A percentile compares a stretch with the other conserved stretches of the same genome.
Conservation (phyloP, 306 rosid genomes). For the Macrotyloma uniflorum region DNA sequence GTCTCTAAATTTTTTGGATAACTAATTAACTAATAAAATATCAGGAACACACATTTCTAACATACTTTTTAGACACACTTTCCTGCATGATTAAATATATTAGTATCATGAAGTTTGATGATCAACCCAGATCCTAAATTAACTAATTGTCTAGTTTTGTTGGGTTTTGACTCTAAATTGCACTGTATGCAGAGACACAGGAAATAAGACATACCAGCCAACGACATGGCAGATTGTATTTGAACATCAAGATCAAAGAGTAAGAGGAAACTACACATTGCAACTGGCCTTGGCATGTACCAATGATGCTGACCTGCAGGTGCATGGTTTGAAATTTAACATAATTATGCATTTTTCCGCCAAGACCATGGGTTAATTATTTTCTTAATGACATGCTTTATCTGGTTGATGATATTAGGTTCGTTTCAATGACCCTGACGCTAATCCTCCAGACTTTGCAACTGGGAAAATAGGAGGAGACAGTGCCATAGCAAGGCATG, state of each 20-base stretch:
- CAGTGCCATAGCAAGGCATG: constrained; percentile 90
- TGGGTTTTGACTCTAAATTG: constrained; percentile 1
- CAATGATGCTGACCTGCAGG: constrained; percentile 54
- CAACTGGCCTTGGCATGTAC: constrained; percentile 80
- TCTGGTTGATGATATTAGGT: constrained; percentile 48
- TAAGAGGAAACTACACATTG: constrained; percentile 62
- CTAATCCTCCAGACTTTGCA: constrained; percentile 31
- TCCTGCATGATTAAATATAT: too few species aligned
- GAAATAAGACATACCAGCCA: constrained; percentile 55
- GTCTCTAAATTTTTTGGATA: neutral
- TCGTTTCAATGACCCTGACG: constrained; percentile 49
- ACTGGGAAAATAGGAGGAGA: constrained; percentile 73
- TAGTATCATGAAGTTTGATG: too few species aligned
- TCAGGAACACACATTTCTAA: too few species aligned
- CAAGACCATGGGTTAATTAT: neutral
- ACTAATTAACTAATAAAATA: too few species aligned
- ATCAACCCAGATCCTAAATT: neutral
- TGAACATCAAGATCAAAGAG: constrained; percentile 31
- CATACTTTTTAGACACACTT: too few species aligned
- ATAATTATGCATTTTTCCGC: neutral
- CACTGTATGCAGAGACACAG: constrained; percentile 44
- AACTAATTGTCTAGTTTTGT: neutral
- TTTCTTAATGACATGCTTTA: neutral
- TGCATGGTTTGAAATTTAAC: constrained; percentile 18
- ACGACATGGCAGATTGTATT: constrained; percentile 83